Base-by-base conservation (phyloP, 225 moss, liverwort and hornwort genomes). In the Marchantia polymorpha region DNA sequence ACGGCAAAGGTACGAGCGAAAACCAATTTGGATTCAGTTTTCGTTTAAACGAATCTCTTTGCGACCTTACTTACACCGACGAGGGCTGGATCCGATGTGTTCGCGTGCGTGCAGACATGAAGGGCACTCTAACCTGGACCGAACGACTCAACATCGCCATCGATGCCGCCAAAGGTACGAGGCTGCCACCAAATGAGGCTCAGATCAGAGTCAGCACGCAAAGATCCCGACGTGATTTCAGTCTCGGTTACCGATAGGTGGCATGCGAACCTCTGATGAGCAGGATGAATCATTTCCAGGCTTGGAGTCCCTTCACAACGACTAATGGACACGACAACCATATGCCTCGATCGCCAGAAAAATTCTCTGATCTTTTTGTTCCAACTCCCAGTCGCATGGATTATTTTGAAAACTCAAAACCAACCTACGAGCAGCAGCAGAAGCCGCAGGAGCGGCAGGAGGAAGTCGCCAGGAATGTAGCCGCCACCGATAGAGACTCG, bases 291-390 rank as follows among this genome's bases (percentile, higher is more conserved):
- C 6, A 27, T 71, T 15, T 60, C n/a, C 56, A 75, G 75, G 92
- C 65, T 84, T 93, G 84, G 91, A 91, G 69, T 93, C 92, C 74
- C 86, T 96, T 61, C 93, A 95, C 77, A 91, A 85, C 68, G 89
- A 88, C 31, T 92, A n/a, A 69, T 69, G 68, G 46, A 39, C 68
- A 69, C 68, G 68, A 69, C 68, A 69, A 69, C 68, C 30, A 69
- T n/a, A n/a, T 17, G 68, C 46, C 64, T 64, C 7, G 64, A 27
- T 20, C 27, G 7, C n/a, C 64, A 64, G 64, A 23, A 23, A 63
- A 63, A 23, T 23, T 63, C 23, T 23, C 63, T 63, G 63, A 2
- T 54, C 54, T 54, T 54, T 54, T 54, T 54, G 54, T 54, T 54
- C 54, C 39, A 16, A 54, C 54, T 54, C 54, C 54, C 11, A 16